Base-by-base conservation (phyloP, 2,329 filamentous ascomycete species). In the Aureobasidium sp. region DNA sequence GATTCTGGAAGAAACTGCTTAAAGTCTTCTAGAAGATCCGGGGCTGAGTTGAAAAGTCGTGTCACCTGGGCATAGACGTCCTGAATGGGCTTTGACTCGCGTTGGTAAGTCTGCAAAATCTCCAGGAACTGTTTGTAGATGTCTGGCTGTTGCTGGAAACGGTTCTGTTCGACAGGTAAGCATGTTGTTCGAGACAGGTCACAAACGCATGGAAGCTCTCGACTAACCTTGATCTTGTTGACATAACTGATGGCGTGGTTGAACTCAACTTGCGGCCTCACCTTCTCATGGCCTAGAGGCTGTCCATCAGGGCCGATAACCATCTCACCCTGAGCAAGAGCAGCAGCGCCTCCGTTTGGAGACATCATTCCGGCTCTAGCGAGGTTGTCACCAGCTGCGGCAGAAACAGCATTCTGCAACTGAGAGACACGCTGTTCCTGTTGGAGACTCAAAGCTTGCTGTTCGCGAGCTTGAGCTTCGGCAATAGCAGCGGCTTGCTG, bases 71-170 rank as follows among this genome's bases (percentile, higher is more conserved):
- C 89, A 74, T 99, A 99, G 3, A 99, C 94, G 75, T 99, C 94
- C 73, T 97, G 92, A 41, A 99, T 99, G 0, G 94, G 95, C 72
- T 97, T 97, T 59, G 94, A 96, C 74, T 99, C 94, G 62, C 94
- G 86, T 75, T 99, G 94, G 70, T 99, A 99, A 2, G 94, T 99
- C 76, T 99, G 94, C 49, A 99, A 79, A 53, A 99, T 99, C 74
- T 99, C 94, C 34, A 99, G 82, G 72, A 99, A 99, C 72, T 99
- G 93, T 75, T 99, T 99, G 79, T 99, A 99, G 65, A 99, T 97
- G 73, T 99, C 94, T 7, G 94, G 94, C 67, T 96, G 92, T 70
- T 92, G 88, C 69, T 96, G 88, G 76, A 97, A 99, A 48, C 94
- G 93, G 73, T 97, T 99, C 91, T 96, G 66, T 49, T 17, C 31